Evolutionary conservation across 768 basidiomycete genomes (phyloP).

Genomic region (Kwoniella bestiolae): DNA sequence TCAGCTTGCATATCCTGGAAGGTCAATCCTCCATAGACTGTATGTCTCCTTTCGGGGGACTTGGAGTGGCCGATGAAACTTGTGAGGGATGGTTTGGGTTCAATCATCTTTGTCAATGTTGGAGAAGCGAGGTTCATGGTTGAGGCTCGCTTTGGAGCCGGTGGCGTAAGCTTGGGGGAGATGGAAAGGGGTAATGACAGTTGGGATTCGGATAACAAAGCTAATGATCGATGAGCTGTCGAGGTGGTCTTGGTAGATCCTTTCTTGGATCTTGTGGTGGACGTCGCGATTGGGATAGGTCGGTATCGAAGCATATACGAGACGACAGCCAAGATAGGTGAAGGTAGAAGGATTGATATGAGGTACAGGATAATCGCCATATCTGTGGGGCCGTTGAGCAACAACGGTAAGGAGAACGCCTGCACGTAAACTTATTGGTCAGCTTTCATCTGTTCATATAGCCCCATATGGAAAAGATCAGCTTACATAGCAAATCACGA

Average conservation of each 20-base stretch:
- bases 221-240: constrained; percentile 43
- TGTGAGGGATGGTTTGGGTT: constrained; percentile 43
- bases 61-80: constrained; percentile 27
- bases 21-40: constrained; percentile 34
- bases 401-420: constrained; percentile 34
- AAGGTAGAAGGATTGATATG: constrained; percentile 15
- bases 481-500: constrained; percentile 43
- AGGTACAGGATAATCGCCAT: constrained; percentile 12
- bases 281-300: neutral
- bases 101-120: constrained; percentile 30
- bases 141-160: constrained; percentile 21
- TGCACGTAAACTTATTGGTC: neutral
- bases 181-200: constrained; percentile 43
- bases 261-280: constrained; percentile 15
- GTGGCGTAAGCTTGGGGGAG: constrained; percentile 48
- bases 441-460: neutral
- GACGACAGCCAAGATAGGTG: constrained; percentile 29
- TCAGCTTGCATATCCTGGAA: constrained; percentile 30
- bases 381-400: constrained; percentile 20
- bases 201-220: constrained; percentile 40
- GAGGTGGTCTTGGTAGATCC: constrained; percentile 22
- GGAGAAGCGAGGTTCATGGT: constrained; percentile 16
- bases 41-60: constrained; percentile 30
- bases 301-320: constrained; percentile 43
- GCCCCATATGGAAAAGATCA: no score